Evolutionary conservation across 2,329 filamentous ascomycete species (phyloP), one percentile per base, ranked within the genome.

Genomic region (Penicillium sp.): DNA sequence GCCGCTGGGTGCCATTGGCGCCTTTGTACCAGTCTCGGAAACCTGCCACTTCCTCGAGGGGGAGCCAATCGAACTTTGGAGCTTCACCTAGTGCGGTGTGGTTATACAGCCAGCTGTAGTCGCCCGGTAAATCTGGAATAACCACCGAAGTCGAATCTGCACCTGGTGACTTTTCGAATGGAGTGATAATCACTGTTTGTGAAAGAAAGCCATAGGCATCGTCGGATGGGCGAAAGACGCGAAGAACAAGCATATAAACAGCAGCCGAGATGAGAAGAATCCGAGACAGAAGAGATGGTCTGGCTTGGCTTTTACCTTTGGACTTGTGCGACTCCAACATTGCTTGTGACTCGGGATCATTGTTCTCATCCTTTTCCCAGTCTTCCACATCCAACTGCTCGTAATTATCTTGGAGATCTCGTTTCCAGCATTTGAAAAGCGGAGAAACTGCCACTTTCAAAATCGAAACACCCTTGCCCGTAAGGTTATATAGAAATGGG

Each of bases 21-120:
- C 50, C 50, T 16, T 53, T 37, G 46, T 64, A 62, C 67, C 66
- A 69, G 48, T 69, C 67, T 26, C 59, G 48, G 45, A 68, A 68
- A 1, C 65, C 65, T 1, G 57, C 39, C 21, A 64, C 13, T 22
- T 56, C 41, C n/a, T 60, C 22, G 2, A 22, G 10, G 16, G 66
- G 63, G 22, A 68, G 53, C 64, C 64, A 68, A 39, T 66, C 59
- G n/a, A 63, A 58, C 3, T 53, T 24, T 1, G 50, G 52, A 1
- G 64, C 60, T 3, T 58, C 22, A 10, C 44, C 54, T 14, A 68
- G 49, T 1, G 64, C 64, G 3, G 64, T 65, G 29, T 60, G 62
- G 55, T 65, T 63, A n/a, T 52, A 56, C 16, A 68, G 58, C 62
- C 62, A 65, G 47, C 57, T 57, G 50, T 61, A 65, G 31, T 63